Conservation (phyloP, 106 monocot species). For the Vanilla planifolia region DNA sequence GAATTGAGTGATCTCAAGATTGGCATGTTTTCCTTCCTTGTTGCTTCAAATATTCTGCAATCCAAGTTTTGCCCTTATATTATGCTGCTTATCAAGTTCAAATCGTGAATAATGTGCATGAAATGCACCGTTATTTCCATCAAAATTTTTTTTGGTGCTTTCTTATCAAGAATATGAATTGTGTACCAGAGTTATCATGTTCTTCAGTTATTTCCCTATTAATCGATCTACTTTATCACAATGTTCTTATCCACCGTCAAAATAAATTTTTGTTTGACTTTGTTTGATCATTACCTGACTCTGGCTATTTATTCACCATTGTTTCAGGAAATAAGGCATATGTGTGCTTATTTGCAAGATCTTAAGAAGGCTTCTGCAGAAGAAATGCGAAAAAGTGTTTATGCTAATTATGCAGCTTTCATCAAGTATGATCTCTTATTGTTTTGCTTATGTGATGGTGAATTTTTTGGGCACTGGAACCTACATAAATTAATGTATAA, state of each 20-base stretch:
- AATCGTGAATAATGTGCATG: neutral
- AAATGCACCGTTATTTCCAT: neutral
- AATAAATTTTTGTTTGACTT: neutral
- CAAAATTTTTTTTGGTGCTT: neutral
- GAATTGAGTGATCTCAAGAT: neutral
- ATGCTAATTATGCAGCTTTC: conserved; percentile 93
- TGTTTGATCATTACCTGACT: neutral
- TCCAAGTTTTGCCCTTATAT: neutral
- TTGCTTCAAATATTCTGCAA: neutral
- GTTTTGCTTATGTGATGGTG: conserved; percentile 7
- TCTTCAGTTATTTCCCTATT: neutral
- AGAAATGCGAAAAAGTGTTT: conserved; percentile 95
- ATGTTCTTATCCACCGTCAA: neutral
- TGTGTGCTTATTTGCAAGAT: conserved; percentile 83
- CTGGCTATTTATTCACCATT: neutral
- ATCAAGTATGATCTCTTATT: conserved; percentile 47
- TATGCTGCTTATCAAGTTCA: neutral
- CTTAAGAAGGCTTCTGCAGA: conserved; percentile 91
- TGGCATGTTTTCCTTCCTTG: neutral
- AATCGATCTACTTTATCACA: neutral
- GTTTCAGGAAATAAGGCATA: conserved; percentile 81
- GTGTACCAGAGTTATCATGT: neutral
- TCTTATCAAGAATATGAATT: neutral
- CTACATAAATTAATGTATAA: no score
- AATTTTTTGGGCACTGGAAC: neutral